Percentiles rank a stretch among this genome's conserved stretches.
Conservation (phyloP, 2,329 filamentous ascomycete species). For the Fusarium chuoi region DNA sequence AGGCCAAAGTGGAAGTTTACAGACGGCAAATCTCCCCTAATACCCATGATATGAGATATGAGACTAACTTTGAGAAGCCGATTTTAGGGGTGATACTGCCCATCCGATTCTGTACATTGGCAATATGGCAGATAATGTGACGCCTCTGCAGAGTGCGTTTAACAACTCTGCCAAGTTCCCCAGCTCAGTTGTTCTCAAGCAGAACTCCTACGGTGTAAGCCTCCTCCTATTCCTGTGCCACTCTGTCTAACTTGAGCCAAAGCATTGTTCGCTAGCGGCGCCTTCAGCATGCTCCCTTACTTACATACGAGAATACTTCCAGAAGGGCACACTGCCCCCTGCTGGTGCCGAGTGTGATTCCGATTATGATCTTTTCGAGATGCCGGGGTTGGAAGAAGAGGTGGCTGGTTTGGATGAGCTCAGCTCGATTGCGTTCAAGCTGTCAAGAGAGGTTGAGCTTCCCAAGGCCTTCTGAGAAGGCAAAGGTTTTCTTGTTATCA, state of each 20-base stretch:
- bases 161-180: conserved; percentile 58
- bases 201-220: conserved; percentile 63
- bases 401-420: conserved; percentile 30
- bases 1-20: conserved; percentile 54
- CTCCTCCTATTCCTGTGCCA: too few relatives aligned
- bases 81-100: conserved; percentile 50
- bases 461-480: conserved; percentile 18
- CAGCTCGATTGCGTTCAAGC: conserved; percentile 18
- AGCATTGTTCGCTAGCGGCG: conserved; percentile 62
- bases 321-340: conserved; percentile 57
- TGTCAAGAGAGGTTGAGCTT: conserved; percentile 34
- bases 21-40: conserved; percentile 40
- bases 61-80: conserved; percentile 28
- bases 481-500: background rate
- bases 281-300: conserved; percentile 57
- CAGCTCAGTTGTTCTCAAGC: conserved; percentile 57
- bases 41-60: background rate
- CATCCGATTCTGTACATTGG: conserved; percentile 59
- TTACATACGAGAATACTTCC: conserved; percentile 57
- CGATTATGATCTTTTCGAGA: conserved; percentile 56
- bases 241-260: background rate
- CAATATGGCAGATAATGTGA: conserved; percentile 59
- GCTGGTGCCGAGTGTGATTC: conserved; percentile 58
- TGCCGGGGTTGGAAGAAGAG: conserved; percentile 27
- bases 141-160: conserved; percentile 57